These are phyloP conservation scores for Tricholoma matsutake DNA, from an alignment of 768 basidiomycete genomes.

Conservation along the genomic window DNA sequence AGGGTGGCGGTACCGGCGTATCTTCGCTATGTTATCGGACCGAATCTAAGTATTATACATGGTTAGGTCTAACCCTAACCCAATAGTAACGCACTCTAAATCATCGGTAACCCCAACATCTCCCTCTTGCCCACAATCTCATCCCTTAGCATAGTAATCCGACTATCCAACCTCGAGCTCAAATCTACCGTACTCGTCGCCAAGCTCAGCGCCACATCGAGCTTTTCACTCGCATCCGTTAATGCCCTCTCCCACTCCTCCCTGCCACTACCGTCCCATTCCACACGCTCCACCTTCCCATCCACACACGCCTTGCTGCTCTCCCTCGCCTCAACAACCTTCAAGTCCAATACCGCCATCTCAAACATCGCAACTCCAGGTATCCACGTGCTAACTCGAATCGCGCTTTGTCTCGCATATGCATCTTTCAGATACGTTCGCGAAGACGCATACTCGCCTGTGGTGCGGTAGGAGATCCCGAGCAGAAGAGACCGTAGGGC, in stretches of 20 bases:
- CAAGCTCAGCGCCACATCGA: slow-evolving; percentile 50
- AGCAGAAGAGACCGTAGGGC: slow-evolving; percentile 67
- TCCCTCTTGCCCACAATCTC: slow-evolving; percentile 65
- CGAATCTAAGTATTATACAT: no score
- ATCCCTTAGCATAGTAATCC: slow-evolving; percentile 65
- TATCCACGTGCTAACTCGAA: slow-evolving; percentile 65
- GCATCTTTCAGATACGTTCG: slow-evolving; percentile 55
- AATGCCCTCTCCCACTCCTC: slow-evolving; percentile 46
- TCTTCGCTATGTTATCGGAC: no score
- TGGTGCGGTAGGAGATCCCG: slow-evolving; percentile 62
- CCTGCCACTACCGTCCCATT: background rate
- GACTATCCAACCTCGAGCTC: slow-evolving; percentile 63
- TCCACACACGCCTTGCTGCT: slow-evolving; percentile 9
- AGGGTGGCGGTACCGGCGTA: no score
- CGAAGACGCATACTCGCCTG: slow-evolving; percentile 41
- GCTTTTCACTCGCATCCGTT: slow-evolving; percentile 42
- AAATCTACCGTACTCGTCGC: slow-evolving; percentile 58
- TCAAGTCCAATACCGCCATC: slow-evolving; percentile 66
- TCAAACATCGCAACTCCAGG: slow-evolving; percentile 66
- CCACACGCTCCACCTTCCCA: slow-evolving; percentile 3
- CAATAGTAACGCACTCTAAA: no score
- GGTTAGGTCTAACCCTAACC: no score
- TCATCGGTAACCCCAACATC: no score
- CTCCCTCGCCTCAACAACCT: slow-evolving; percentile 43
- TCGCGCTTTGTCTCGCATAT: slow-evolving; percentile 32